A percentile compares a stretch with the other conserved stretches of the same genome.
These are phyloP conservation scores for Azolla pinnata DNA, from an alignment of 75 land plant species.

Conservation along the genomic window DNA sequence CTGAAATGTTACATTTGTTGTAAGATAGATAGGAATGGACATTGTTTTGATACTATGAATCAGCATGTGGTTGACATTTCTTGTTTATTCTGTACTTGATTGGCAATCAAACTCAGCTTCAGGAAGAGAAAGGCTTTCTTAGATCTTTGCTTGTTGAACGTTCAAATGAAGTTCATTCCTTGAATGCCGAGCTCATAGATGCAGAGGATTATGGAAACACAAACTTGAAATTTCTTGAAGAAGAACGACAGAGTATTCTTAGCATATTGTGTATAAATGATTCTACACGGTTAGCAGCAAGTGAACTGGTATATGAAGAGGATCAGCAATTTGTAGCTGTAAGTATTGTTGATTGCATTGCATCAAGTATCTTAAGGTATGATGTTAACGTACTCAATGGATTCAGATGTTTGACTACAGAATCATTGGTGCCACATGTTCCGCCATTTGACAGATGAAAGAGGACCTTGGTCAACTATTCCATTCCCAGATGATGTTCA, in stretches of 20 bases:
- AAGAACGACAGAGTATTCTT: constrained; percentile 46
- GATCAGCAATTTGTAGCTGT: constrained; percentile 80
- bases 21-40: no score
- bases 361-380: neutral
- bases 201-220: constrained; percentile 16
- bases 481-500: constrained; percentile 49
- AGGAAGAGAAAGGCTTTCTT: constrained; percentile 71
- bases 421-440: constrained; percentile 88
- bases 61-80: no score
- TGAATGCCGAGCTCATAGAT: constrained; percentile 50
- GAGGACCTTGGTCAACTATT: constrained; percentile 92
- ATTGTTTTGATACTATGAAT: no score
- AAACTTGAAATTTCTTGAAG: constrained; percentile 56
- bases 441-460: constrained; percentile 83
- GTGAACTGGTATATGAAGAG: constrained; percentile 65
- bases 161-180: constrained; percentile 45
- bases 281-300: constrained; percentile 44
- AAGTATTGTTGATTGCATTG: constrained; percentile 23
- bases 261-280: constrained; percentile 49
- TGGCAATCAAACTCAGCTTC: constrained; percentile 53
- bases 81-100: no score
- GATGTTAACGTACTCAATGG: neutral
- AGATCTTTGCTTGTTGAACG: constrained; percentile 46
- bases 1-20: no score
- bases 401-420: constrained; percentile 34